A percentile compares a stretch with the other conserved stretches of the same genome.
phyloP scores from a whole-genome alignment of 306 rosid species.

The Carpinus fangiana region DNA sequence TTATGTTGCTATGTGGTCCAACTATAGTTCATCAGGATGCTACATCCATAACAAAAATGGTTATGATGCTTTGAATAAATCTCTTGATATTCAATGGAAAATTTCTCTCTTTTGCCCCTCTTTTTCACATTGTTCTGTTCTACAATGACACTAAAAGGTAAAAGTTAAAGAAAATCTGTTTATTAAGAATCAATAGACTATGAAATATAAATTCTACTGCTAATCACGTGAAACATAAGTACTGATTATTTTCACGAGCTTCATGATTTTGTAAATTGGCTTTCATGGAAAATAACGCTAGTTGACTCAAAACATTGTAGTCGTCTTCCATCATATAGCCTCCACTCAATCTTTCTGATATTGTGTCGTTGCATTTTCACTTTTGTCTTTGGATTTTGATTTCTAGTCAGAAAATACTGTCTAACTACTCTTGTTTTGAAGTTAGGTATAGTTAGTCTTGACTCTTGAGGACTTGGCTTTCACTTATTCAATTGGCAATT shows the following conservation, averaged over 20 bases:
- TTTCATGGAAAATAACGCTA: background rate
- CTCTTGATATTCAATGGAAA: background rate
- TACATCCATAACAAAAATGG: background rate
- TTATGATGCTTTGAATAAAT: background rate
- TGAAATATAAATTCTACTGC: background rate
- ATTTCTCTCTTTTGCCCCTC: background rate
- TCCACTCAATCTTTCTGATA: background rate
- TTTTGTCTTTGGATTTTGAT: background rate
- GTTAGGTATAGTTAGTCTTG: background rate
- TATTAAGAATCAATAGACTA: background rate
- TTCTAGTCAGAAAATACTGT: background rate
- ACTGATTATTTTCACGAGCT: background rate
- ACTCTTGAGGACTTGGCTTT: background rate
- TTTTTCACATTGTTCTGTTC: background rate
- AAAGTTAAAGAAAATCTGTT: background rate
- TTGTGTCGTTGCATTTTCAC: background rate
- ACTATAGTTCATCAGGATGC: background rate
- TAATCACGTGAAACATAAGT: background rate
- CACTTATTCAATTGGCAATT: background rate
- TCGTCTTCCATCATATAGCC: background rate
- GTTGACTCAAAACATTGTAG: background rate
- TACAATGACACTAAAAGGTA: background rate
- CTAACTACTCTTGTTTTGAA: background rate
- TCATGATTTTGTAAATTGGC: background rate
- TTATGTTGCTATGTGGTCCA: conserved; percentile 9